These are phyloP conservation scores for Chaetomium olivaceum DNA, from an alignment of 2,329 filamentous ascomycete genomes.

Conservation along the genomic window DNA sequence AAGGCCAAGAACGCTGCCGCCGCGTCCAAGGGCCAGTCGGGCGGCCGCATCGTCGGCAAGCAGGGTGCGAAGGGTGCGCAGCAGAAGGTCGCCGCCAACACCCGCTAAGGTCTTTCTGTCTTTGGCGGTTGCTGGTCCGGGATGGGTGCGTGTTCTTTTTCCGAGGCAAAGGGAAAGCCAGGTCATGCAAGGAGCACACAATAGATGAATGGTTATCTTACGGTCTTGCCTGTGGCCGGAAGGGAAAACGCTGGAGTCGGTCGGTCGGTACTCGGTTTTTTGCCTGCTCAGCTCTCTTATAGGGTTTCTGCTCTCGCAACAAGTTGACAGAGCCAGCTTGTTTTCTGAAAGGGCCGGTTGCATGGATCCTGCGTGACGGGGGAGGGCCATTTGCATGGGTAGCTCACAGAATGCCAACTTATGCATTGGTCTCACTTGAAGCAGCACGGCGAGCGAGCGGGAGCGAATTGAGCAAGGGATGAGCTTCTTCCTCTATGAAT, in stretches of 20 bases:
- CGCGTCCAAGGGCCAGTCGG: slow-evolving; percentile 74
- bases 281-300: slow-evolving; percentile 33
- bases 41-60: slow-evolving; percentile 82
- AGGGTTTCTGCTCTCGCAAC: slow-evolving; percentile 31
- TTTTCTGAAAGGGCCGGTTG: slow-evolving; percentile 34
- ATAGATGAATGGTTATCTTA: slow-evolving; percentile 32
- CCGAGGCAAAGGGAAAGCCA: slow-evolving; percentile 23
- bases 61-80: slow-evolving; percentile 91
- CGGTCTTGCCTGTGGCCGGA: slow-evolving; percentile 31
- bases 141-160: slow-evolving; percentile 28
- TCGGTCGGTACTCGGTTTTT: slow-evolving; percentile 36
- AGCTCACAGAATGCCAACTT: slow-evolving; percentile 37
- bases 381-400: slow-evolving; percentile 36
- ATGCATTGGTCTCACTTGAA: slow-evolving; percentile 33
- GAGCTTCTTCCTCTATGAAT: slow-evolving; percentile 6
- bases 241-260: slow-evolving; percentile 35
- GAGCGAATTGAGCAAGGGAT: background rate
- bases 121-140: slow-evolving; percentile 26
- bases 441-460: slow-evolving; percentile 7
- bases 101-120: slow-evolving; percentile 63
- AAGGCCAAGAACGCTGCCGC: slow-evolving; percentile 89
- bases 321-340: slow-evolving; percentile 31
- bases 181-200: slow-evolving; percentile 26
- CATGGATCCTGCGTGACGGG: slow-evolving; percentile 36
- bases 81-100: slow-evolving; percentile 81